These are phyloP conservation scores for Cladosporium oxysporum DNA, from an alignment of 2,329 filamentous ascomycete genomes.

Conservation along the genomic window DNA sequence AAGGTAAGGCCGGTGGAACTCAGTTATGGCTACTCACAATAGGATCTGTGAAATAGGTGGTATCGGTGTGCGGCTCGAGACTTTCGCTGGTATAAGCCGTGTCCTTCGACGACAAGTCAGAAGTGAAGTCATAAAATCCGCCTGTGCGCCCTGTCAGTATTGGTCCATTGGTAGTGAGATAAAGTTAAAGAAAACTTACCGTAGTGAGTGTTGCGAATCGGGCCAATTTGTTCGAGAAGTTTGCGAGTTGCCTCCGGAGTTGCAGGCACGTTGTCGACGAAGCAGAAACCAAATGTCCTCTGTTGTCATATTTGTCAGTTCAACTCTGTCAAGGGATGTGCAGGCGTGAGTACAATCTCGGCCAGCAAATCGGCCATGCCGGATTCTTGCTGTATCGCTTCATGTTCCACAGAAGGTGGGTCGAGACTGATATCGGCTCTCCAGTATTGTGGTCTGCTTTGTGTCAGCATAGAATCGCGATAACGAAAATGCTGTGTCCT, in stretches of 20 bases:
- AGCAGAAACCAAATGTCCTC: constrained; percentile 73
- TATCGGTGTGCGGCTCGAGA: constrained; percentile 87
- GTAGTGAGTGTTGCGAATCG: constrained; percentile 89
- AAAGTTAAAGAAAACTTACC: constrained; percentile 47
- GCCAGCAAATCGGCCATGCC: constrained; percentile 32
- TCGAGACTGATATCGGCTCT: constrained; percentile 27
- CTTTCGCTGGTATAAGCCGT: constrained; percentile 75
- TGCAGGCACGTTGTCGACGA: constrained; percentile 70
- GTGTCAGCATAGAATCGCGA: constrained; percentile 19
- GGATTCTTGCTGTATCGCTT: constrained; percentile 17
- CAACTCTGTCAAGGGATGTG: background rate
- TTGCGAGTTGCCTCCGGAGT: constrained; percentile 69
- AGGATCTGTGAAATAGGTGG: constrained; percentile 92
- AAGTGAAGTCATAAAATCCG: constrained; percentile 82
- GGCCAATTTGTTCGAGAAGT: constrained; percentile 79
- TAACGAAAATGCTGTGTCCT: constrained; percentile 23
- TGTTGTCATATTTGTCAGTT: constrained; percentile 37
- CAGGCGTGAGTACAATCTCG: constrained; percentile 26
- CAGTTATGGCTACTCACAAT: constrained; percentile 4
- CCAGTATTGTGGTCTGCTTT: constrained; percentile 27
- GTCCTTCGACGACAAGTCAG: constrained; percentile 76
- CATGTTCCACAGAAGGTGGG: constrained; percentile 33
- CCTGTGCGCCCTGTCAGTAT: constrained; percentile 39
- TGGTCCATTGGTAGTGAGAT: background rate
- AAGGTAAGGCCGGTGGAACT: background rate